A percentile compares a stretch with the other conserved stretches of the same genome.
These are phyloP conservation scores for Lanmaoa pseudosensibilis DNA, from an alignment of 768 basidiomycete species.

Conservation along the genomic window DNA sequence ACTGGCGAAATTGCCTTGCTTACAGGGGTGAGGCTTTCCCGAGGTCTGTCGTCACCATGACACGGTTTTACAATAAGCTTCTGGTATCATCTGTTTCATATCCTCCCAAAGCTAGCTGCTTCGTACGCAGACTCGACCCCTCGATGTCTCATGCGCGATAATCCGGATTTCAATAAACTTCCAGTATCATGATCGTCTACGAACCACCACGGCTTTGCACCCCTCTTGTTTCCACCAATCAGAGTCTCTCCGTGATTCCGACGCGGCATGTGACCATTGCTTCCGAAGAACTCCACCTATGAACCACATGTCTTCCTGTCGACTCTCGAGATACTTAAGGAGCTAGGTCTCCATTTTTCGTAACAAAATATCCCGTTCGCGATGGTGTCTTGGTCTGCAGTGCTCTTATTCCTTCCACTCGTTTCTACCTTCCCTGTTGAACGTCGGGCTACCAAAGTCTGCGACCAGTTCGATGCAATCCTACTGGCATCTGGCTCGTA, in stretches of 20 bases:
- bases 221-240: neutral
- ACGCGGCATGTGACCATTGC: neutral
- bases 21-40: neutral
- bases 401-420: conserved; percentile 25
- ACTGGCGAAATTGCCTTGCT: neutral
- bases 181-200: neutral
- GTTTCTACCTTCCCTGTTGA: conserved; percentile 11
- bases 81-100: conserved; percentile 9
- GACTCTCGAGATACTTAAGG: conserved; percentile 12
- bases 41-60: neutral
- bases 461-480: conserved; percentile 55
- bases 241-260: neutral
- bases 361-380: neutral
- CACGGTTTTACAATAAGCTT: neutral
- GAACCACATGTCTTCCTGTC: neutral
- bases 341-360: neutral
- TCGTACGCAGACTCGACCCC: neutral
- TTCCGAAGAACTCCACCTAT: neutral
- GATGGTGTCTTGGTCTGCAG: conserved; percentile 14
- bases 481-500: conserved; percentile 47
- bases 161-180: neutral
- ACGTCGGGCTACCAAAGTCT: conserved; percentile 9
- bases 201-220: neutral
- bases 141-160: neutral
- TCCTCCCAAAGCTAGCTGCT: neutral